phyloP scores from a whole-genome alignment of 116 monocot species.

The Papilionanthe hybrid region DNA sequence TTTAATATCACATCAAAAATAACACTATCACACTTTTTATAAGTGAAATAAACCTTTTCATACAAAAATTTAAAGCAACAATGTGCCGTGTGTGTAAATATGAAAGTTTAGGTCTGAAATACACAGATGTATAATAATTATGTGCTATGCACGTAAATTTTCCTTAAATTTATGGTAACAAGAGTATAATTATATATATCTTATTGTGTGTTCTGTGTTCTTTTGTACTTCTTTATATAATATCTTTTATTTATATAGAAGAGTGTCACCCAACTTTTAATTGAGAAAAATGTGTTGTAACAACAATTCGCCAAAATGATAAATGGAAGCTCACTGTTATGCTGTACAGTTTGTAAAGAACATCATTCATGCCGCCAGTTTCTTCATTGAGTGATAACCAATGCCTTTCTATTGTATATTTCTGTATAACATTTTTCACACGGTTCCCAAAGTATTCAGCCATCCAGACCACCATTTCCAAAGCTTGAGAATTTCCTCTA shows the following conservation, averaged over 20 bases:
- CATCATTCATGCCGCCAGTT: constrained; percentile 99
- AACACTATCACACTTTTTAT: too few species aligned
- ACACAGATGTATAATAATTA: too few species aligned
- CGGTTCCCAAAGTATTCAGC: constrained; percentile 90
- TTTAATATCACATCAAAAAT: too few species aligned
- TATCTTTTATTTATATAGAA: neutral
- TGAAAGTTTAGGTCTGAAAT: too few species aligned
- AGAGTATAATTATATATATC: neutral
- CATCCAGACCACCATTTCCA: constrained; percentile 81
- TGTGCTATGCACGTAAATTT: too few species aligned
- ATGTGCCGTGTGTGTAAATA: too few species aligned
- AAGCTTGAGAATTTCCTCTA: constrained; percentile 48
- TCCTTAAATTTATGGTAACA: neutral
- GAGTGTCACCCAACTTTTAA: neutral
- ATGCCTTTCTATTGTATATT: constrained; percentile 85
- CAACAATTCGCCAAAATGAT: neutral
- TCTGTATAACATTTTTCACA: constrained; percentile 81
- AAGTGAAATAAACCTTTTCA: too few species aligned
- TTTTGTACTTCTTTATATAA: neutral
- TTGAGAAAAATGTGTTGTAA: neutral
- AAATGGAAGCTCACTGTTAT: constrained; percentile 57
- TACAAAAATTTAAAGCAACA: too few species aligned
- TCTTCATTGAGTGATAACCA: constrained; percentile 90
- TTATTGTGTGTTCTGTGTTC: neutral
- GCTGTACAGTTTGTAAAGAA: constrained; percentile 76